A percentile compares a stretch with the other conserved stretches of the same genome.
phyloP scores from a whole-genome alignment of 768 basidiomycete genomes.

The Auricularia auricula-judae region DNA sequence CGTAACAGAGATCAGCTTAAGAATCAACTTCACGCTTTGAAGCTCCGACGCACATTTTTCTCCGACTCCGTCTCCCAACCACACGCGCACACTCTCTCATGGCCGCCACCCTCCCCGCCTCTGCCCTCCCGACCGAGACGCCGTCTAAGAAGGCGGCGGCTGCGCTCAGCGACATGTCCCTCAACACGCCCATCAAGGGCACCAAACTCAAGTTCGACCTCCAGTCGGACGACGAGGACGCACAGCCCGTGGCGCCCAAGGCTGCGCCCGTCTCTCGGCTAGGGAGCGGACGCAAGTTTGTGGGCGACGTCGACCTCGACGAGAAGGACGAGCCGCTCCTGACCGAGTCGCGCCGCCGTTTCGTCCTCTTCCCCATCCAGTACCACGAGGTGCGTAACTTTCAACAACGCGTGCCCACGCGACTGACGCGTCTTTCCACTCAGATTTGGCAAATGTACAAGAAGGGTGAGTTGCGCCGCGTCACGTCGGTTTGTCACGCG shows the following conservation, averaged over 20 bases:
- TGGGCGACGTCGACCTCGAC: slow-evolving; percentile 58
- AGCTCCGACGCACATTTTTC: not conserved
- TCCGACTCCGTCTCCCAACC: slow-evolving; percentile 1
- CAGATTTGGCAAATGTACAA: slow-evolving; percentile 97
- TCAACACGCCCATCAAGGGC: slow-evolving; percentile 23
- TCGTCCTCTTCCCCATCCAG: slow-evolving; percentile 90
- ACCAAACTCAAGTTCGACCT: slow-evolving; percentile 13
- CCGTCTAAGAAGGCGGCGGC: slow-evolving; percentile 33
- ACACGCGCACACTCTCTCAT: slow-evolving; percentile 6
- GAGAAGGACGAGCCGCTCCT: slow-evolving; percentile 74
- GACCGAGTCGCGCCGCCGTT: slow-evolving; percentile 63
- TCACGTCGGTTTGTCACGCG: not conserved
- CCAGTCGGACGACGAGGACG: slow-evolving; percentile 16
- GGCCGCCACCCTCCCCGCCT: slow-evolving; percentile 15
- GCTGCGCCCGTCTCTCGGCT: slow-evolving; percentile 17
- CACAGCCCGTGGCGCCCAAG: slow-evolving; percentile 10
- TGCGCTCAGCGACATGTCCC: slow-evolving; percentile 21
- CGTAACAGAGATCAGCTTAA: not conserved
- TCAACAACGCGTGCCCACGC: not conserved
- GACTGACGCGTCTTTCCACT: slow-evolving; percentile 1
- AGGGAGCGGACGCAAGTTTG: slow-evolving; percentile 39
- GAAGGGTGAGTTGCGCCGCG: slow-evolving; percentile 24
- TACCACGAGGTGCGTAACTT: slow-evolving; percentile 62
- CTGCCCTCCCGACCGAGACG: slow-evolving; percentile 22
- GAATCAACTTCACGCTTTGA: not conserved